Evolutionary conservation across 495 filamentous ascomycete species (phyloP).

Genomic region (Tirmania nivea): DNA sequence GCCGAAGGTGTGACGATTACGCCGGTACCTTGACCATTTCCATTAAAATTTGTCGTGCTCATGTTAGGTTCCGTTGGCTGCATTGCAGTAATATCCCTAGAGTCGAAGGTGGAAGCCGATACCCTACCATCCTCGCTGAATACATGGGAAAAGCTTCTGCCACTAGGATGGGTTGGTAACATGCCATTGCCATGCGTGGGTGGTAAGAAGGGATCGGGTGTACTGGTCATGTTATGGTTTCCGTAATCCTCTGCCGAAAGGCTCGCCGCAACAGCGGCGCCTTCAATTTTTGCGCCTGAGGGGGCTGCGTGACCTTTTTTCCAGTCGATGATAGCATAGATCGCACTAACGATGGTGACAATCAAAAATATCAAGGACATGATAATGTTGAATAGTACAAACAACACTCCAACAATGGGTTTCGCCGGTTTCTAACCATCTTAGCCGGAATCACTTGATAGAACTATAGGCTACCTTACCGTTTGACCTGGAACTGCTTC

Average conservation of each 20-base stretch:
- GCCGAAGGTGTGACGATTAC: neutral
- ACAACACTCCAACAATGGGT: neutral
- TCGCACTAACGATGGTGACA: neutral
- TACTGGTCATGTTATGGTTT: neutral
- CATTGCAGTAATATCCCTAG: neutral
- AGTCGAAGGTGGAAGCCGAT: neutral
- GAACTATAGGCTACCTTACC: neutral
- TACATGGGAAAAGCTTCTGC: neutral
- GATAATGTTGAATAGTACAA: neutral
- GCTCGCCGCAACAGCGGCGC: neutral
- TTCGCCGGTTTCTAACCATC: neutral
- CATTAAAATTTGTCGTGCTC: neutral
- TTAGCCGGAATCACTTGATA: neutral
- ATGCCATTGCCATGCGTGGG: neutral
- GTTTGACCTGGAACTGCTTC: slow-evolving; percentile 2
- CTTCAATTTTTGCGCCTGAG: neutral
- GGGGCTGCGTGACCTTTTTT: neutral
- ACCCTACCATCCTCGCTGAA: neutral
- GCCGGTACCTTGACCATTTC: neutral
- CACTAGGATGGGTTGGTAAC: neutral
- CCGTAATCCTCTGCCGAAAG: neutral
- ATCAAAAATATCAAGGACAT: neutral
- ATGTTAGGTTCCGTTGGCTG: neutral
- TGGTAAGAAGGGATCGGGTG: neutral
- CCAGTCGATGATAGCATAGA: neutral